Percentiles rank a stretch among this genome's conserved stretches.
These are phyloP conservation scores for Excoecaria agallocha DNA, from an alignment of 345 rosid genomes.

Conservation along the genomic window DNA sequence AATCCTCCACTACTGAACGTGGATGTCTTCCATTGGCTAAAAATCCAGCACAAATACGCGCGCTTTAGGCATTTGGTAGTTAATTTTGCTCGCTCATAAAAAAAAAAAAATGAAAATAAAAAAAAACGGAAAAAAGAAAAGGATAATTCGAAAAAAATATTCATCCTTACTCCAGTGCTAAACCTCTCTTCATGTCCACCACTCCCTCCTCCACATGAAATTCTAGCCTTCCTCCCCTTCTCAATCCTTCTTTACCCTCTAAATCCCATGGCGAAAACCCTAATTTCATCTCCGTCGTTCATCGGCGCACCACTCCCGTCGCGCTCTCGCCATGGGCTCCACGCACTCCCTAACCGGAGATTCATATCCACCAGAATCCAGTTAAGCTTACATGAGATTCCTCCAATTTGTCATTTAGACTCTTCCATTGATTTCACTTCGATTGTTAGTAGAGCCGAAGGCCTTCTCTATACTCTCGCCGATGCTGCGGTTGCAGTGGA, in stretches of 20 bases:
- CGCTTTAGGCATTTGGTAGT: too few species aligned
- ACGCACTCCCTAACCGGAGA: constrained; percentile 49
- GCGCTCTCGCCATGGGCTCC: constrained; percentile 44
- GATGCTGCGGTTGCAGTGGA: constrained; percentile 74
- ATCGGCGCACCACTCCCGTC: constrained; percentile 52
- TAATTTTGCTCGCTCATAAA: too few species aligned
- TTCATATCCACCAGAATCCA: constrained; percentile 50
- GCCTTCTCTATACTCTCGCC: constrained; percentile 75
- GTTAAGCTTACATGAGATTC: constrained; percentile 70
- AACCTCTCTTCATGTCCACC: constrained; percentile 15
- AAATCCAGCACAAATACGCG: too few species aligned
- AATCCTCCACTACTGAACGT: too few species aligned
- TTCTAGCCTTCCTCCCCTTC: constrained; percentile 15
- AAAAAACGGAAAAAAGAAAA: not conserved
- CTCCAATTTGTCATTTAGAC: constrained; percentile 50
- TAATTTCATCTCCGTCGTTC: constrained; percentile 79
- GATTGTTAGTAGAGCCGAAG: constrained; percentile 54
- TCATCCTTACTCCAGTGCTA: constrained; percentile 5
- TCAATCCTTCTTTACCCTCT: not conserved
- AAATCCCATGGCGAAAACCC: constrained; percentile 68
- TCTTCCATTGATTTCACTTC: constrained; percentile 53
- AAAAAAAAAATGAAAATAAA: too few species aligned
- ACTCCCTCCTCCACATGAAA: constrained; percentile 25
- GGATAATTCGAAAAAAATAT: not conserved
- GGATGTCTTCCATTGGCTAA: too few species aligned